Percentiles rank a stretch among this genome's conserved stretches.
Conservation (phyloP, 1,139 yeast genomes). For the Yamadazyma diospyri region DNA sequence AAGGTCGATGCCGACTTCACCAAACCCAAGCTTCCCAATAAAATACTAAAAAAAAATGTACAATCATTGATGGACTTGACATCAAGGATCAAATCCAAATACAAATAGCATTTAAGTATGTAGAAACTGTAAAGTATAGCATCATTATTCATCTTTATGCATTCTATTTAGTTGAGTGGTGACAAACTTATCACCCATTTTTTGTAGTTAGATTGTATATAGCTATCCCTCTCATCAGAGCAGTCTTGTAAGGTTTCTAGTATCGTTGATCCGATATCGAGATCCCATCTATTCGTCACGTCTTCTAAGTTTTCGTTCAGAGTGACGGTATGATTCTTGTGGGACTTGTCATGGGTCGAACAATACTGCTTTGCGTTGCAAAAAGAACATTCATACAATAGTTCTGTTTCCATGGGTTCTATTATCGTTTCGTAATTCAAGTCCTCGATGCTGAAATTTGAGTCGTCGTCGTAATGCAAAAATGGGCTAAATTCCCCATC, state of each 20-base stretch:
- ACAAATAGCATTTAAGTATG: conserved; percentile 9
- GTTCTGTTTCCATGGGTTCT: conserved; percentile 4
- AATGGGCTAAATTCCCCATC: conserved; percentile 4
- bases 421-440: conserved; percentile 3
- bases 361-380: conserved; percentile 10
- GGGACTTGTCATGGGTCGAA: conserved; percentile 5
- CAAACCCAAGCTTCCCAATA: conserved; percentile 12
- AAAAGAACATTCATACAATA: conserved; percentile 15
- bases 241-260: conserved; percentile 10
- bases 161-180: conserved; percentile 10
- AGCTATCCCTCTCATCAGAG: conserved; percentile 12
- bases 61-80: conserved; percentile 38
- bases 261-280: no score
- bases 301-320: no score
- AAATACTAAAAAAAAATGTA: conserved; percentile 19
- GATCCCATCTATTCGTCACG: no score
- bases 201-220: conserved; percentile 24
- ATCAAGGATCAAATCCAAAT: conserved; percentile 31
- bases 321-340: no score
- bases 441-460: conserved; percentile 9
- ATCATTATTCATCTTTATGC: conserved; percentile 4
- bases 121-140: conserved; percentile 3
- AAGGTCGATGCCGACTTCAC: no score
- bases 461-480: conserved; percentile 6
- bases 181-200: conserved; percentile 25